phyloP scores from a whole-genome alignment of 495 filamentous ascomycete species.

The Neurospora hispaniola region DNA sequence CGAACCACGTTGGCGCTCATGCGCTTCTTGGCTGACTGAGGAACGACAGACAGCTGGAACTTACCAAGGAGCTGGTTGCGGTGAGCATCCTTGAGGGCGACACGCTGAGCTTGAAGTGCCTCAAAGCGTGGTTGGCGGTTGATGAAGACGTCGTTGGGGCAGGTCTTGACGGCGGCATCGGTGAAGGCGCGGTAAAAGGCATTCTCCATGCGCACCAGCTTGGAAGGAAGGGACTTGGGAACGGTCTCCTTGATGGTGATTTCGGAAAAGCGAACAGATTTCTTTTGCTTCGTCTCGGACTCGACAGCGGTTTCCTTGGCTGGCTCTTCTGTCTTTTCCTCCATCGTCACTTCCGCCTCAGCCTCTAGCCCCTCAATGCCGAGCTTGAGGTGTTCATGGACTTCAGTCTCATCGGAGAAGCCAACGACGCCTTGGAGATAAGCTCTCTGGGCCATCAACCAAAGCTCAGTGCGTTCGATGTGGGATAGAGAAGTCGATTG shows the following conservation, averaged over 20 bases:
- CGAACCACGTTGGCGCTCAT: slow-evolving; percentile 49
- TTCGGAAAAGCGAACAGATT: slow-evolving; percentile 66
- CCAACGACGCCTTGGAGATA: slow-evolving; percentile 69
- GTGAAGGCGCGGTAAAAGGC: slow-evolving; percentile 92
- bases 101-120: slow-evolving; percentile 72
- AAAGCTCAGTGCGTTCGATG: slow-evolving; percentile 68
- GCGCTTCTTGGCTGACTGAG: slow-evolving; percentile 44
- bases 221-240: slow-evolving; percentile 35
- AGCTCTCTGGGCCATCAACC: slow-evolving; percentile 67
- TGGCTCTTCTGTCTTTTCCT: slow-evolving; percentile 16
- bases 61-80: slow-evolving; percentile 66
- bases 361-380: slow-evolving; percentile 5
- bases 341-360: slow-evolving; percentile 6
- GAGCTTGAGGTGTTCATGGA: slow-evolving; percentile 6
- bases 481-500: slow-evolving; percentile 52
- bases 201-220: slow-evolving; percentile 50
- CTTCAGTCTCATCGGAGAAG: slow-evolving; percentile 21
- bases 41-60: slow-evolving; percentile 52
- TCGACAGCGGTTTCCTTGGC: slow-evolving; percentile 21
- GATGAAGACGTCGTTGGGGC: slow-evolving; percentile 62
- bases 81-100: slow-evolving; percentile 52
- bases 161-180: slow-evolving; percentile 48
- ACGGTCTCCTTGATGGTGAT: slow-evolving; percentile 38
- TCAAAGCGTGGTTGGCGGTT: slow-evolving; percentile 80
- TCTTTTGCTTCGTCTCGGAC: slow-evolving; percentile 43